A percentile compares a stretch with the other conserved stretches of the same genome.
Evolutionary conservation across 306 rosid species (phyloP).

Genomic region (Canavalia ensiformis): DNA sequence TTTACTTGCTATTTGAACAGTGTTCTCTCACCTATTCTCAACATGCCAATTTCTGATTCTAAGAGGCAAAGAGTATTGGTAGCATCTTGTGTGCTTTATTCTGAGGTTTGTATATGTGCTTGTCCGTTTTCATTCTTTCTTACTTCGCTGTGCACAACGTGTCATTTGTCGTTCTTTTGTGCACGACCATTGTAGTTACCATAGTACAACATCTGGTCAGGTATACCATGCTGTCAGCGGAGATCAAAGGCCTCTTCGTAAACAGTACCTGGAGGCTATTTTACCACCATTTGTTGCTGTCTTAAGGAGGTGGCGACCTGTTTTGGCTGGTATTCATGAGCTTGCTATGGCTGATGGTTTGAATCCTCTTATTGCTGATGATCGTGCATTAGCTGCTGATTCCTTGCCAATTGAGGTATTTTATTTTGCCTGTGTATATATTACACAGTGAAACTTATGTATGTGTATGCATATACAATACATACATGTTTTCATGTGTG

Average conservation of each 20-base stretch:
- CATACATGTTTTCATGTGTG: background rate
- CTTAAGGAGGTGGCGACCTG: constrained; percentile 96
- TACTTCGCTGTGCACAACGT: background rate
- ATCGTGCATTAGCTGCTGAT: constrained; percentile 96
- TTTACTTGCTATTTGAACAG: constrained; percentile 62
- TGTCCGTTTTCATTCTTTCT: constrained; percentile 27
- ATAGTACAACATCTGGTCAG: constrained; percentile 61
- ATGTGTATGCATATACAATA: constrained; percentile 24
- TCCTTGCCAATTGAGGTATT: constrained; percentile 91
- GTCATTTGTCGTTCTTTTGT: constrained; percentile 28
- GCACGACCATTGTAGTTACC: constrained; percentile 40
- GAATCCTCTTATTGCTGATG: constrained; percentile 89
- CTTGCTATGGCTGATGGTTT: constrained; percentile 93
- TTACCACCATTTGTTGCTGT: constrained; percentile 93
- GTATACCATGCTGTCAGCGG: constrained; percentile 88
- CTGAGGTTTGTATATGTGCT: constrained; percentile 80
- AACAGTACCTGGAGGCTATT: constrained; percentile 91
- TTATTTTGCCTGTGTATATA: background rate
- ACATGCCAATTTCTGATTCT: constrained; percentile 96
- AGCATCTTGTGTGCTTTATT: constrained; percentile 92
- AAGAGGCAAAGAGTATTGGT: constrained; percentile 99
- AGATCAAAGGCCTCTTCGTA: constrained; percentile 87
- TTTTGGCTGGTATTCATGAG: constrained; percentile 96
- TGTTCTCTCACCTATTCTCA: constrained; percentile 98
- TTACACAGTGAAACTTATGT: background rate